These are phyloP conservation scores for Sedum album DNA, from an alignment of 164 flowering plant genomes.

Conservation along the genomic window DNA sequence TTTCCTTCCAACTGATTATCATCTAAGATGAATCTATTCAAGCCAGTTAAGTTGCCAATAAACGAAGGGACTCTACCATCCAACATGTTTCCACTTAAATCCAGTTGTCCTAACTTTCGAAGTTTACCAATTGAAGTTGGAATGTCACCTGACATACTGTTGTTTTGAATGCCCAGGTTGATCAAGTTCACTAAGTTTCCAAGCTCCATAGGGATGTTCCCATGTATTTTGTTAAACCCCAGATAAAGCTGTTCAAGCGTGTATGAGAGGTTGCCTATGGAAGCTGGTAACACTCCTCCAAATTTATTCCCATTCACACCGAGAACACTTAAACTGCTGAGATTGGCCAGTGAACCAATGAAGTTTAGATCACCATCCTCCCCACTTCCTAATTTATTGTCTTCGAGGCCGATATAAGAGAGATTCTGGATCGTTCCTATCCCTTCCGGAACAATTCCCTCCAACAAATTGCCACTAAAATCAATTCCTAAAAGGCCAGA, in stretches of 20 bases:
- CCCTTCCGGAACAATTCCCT: conserved; percentile 16
- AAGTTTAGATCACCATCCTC: conserved; percentile 21
- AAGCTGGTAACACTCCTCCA: conserved; percentile 22
- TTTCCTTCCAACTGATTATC: conserved; percentile 13
- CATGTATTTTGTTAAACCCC: conserved; percentile 18
- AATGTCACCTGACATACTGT: conserved; percentile 15
- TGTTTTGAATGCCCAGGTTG: background rate
- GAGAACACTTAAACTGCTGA: conserved; percentile 11
- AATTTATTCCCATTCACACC: conserved; percentile 9
- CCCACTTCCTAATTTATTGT: conserved; percentile 15
- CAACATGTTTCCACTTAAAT: conserved; percentile 9
- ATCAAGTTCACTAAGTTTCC: conserved; percentile 22
- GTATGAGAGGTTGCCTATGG: conserved; percentile 23
- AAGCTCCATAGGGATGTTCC: conserved; percentile 28
- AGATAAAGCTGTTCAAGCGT: background rate
- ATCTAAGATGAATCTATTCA: conserved; percentile 4
- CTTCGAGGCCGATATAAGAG: background rate
- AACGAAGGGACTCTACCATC: conserved; percentile 21
- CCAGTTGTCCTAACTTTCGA: conserved; percentile 11
- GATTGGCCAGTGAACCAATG: conserved; percentile 17
- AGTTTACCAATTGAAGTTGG: conserved; percentile 23
- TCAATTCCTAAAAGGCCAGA: conserved; percentile 4
- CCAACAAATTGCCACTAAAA: conserved; percentile 12
- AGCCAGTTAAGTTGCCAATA: conserved; percentile 17
- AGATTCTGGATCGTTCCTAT: conserved; percentile 13